Percentiles rank a stretch among this genome's conserved stretches.
Evolutionary conservation across 768 basidiomycete genomes (phyloP).

Genomic region (Hypholoma sublateritium): DNA sequence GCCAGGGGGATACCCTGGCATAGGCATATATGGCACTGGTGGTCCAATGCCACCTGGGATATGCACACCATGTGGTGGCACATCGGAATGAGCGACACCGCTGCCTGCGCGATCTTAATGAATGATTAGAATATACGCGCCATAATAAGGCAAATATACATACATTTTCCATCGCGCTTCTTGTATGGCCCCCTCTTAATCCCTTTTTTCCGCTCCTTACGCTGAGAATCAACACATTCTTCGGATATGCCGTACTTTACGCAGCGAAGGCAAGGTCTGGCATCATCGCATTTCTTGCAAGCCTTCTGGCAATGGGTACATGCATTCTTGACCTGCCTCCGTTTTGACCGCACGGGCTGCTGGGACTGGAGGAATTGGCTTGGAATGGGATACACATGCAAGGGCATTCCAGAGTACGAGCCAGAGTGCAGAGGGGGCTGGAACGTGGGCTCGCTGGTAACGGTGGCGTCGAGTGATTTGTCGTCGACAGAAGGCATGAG

Average conservation of each 20-base stretch:
- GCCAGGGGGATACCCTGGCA: slow-evolving; percentile 50
- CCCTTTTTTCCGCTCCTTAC: slow-evolving; percentile 91
- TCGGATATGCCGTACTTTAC: slow-evolving; percentile 87
- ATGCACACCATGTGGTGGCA: slow-evolving; percentile 39
- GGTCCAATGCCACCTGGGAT: slow-evolving; percentile 40
- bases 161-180: slow-evolving; percentile 92
- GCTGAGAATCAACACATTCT: slow-evolving; percentile 86
- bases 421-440: slow-evolving; percentile 33
- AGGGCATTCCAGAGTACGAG: slow-evolving; percentile 55
- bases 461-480: slow-evolving; percentile 32
- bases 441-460: slow-evolving; percentile 34
- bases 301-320: slow-evolving; percentile 91
- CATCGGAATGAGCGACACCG: slow-evolving; percentile 44
- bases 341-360: slow-evolving; percentile 63
- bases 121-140: slow-evolving; percentile 34
- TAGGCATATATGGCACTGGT: slow-evolving; percentile 48
- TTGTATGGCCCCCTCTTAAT: slow-evolving; percentile 89
- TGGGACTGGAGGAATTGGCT: slow-evolving; percentile 41
- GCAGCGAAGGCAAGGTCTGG: slow-evolving; percentile 89
- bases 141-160: slow-evolving; percentile 24
- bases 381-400: slow-evolving; percentile 74
- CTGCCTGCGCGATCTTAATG: slow-evolving; percentile 58
- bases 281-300: slow-evolving; percentile 91
- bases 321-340: slow-evolving; percentile 88
- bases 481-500: slow-evolving; percentile 33